Conservation (phyloP, 1,284 basidiomycete species). For the Spongispora temasekensis region DNA sequence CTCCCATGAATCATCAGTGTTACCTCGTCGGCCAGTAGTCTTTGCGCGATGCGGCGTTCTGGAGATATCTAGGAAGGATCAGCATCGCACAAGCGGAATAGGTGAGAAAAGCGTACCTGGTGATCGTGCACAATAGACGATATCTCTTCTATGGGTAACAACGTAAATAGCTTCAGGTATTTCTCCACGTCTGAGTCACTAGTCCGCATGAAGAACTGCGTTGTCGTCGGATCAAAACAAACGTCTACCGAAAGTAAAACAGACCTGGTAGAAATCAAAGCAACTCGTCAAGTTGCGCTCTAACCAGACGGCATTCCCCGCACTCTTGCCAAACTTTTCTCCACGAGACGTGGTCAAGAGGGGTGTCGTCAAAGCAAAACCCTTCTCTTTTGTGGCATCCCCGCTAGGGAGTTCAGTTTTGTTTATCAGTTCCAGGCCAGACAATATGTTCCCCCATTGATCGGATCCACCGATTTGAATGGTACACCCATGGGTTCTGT, state of each 20-base stretch:
- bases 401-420: constrained; percentile 32
- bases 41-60: constrained; percentile 71
- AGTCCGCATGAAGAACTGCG: constrained; percentile 86
- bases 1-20: constrained; percentile 86
- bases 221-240: constrained; percentile 4
- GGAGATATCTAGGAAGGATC: constrained; percentile 47
- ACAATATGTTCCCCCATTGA: constrained; percentile 98
- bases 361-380: constrained; percentile 91
- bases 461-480: constrained; percentile 96
- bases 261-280: constrained; percentile 91
- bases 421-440: constrained; percentile 87
- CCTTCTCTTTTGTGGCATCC: constrained; percentile 42
- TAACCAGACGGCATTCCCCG: constrained; percentile 95
- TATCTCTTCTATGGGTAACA: constrained; percentile 67
- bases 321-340: constrained; percentile 97
- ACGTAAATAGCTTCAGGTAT: constrained; percentile 85
- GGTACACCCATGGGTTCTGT: constrained; percentile 69
- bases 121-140: constrained; percentile 62
- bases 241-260: constrained; percentile 14
- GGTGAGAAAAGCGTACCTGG: constrained; percentile 39
- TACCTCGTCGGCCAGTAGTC: constrained; percentile 82
- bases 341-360: constrained; percentile 89
- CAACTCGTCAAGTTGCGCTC: constrained; percentile 75
- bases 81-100: constrained; percentile 3
- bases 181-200: constrained; percentile 81